Conservation (phyloP, 192 early-diverging fungal genomes). For the Rhizoclosmatium globosum region DNA sequence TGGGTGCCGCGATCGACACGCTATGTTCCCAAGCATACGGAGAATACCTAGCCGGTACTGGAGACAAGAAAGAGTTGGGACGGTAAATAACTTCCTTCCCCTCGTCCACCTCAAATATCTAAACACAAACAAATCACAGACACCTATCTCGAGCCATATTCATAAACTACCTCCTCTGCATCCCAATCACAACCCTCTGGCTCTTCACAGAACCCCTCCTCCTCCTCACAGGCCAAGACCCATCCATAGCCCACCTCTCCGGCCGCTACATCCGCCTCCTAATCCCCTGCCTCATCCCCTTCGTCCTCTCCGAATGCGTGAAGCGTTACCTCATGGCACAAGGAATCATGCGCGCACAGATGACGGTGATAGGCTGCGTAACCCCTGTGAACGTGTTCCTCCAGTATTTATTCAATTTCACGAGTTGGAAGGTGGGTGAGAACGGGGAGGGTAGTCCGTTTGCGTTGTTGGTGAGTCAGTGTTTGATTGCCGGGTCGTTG, state of each 20-base stretch:
- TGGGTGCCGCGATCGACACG: slow-evolving; percentile 58
- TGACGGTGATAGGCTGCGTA: slow-evolving; percentile 74
- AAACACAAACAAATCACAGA: background rate
- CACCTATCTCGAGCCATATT: slow-evolving; percentile 75
- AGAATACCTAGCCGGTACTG: background rate
- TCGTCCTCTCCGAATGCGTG: slow-evolving; percentile 83
- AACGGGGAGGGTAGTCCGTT: slow-evolving; percentile 80
- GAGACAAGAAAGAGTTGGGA: slow-evolving; percentile 53
- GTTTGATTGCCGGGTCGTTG: slow-evolving; percentile 72
- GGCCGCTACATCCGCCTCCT: slow-evolving; percentile 72
- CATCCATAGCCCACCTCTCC: slow-evolving; percentile 70
- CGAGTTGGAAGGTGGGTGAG: slow-evolving; percentile 72
- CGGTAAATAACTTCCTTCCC: slow-evolving; percentile 29
- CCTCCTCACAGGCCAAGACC: slow-evolving; percentile 78
- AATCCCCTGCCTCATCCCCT: slow-evolving; percentile 77
- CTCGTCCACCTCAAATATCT: background rate
- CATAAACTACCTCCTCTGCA: slow-evolving; percentile 70
- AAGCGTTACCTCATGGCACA: slow-evolving; percentile 90
- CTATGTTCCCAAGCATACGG: slow-evolving; percentile 56
- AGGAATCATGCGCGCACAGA: slow-evolving; percentile 84
- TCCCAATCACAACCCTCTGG: slow-evolving; percentile 78
- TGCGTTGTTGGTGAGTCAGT: slow-evolving; percentile 79
- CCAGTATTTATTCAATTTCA: slow-evolving; percentile 86
- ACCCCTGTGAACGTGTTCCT: slow-evolving; percentile 76
- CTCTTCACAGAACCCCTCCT: slow-evolving; percentile 76